Percentiles rank a stretch among this genome's conserved stretches.
Evolutionary conservation across 2,329 filamentous ascomycete genomes (phyloP).

Genomic region (Cladosporium halotolerans): DNA sequence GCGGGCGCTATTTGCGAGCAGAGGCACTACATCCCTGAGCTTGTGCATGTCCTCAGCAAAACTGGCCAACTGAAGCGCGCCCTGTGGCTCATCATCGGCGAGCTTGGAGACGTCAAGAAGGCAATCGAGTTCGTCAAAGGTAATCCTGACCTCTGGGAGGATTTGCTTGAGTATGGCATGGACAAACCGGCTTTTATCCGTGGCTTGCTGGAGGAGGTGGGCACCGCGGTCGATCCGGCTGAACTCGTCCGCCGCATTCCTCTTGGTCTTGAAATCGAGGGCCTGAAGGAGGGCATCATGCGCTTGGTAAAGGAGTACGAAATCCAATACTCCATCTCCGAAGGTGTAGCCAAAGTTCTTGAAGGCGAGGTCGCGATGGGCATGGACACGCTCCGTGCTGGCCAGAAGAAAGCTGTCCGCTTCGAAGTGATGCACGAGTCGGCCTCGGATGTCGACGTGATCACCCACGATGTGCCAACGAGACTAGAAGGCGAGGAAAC

Average conservation of each 20-base stretch:
- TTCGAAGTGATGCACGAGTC: constrained; percentile 61
- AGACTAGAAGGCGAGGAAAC: constrained; percentile 20
- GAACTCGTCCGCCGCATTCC: constrained; percentile 85
- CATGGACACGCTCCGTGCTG: constrained; percentile 72
- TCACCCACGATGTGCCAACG: constrained; percentile 27
- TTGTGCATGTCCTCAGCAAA: constrained; percentile 94
- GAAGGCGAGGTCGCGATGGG: constrained; percentile 79
- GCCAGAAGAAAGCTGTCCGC: constrained; percentile 79
- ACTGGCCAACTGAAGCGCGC: constrained; percentile 91
- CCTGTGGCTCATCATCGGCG: constrained; percentile 85
- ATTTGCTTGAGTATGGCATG: constrained; percentile 92
- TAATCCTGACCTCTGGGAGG: constrained; percentile 89
- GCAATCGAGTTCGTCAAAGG: constrained; percentile 93
- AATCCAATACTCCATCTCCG: constrained; percentile 86
- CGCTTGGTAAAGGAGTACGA: constrained; percentile 95
- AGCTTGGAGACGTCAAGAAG: constrained; percentile 82
- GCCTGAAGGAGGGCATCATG: constrained; percentile 77
- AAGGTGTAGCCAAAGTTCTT: constrained; percentile 80
- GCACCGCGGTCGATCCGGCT: constrained; percentile 88
- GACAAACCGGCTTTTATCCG: constrained; percentile 94
- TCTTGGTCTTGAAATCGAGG: constrained; percentile 86
- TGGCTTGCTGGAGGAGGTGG: constrained; percentile 85
- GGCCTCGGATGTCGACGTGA: constrained; percentile 27
- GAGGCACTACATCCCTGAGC: constrained; percentile 75
- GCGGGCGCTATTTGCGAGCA: constrained; percentile 72